Base-by-base conservation (phyloP, 2,329 filamentous ascomycete species). In the Calonectria pseudoturangicola region DNA sequence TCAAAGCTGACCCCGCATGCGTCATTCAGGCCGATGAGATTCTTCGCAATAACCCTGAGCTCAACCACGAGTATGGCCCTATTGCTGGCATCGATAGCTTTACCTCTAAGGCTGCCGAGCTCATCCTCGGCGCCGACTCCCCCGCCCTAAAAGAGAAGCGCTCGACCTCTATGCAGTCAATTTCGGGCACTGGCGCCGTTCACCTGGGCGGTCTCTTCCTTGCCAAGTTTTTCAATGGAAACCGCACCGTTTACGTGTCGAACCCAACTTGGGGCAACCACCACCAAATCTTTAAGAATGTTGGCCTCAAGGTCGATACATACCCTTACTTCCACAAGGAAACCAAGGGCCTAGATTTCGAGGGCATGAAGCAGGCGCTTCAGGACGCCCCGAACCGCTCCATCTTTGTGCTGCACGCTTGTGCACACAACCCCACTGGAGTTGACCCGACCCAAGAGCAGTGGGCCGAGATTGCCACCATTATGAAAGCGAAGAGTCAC, bases 261-360 rank as follows among this genome's bases (percentile, higher is more conserved):
- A 94, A 94, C 85, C 97, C 97, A 66, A 99, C 97, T 74, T 99
- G 97, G 97, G 95, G 94, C 79, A 99, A 99, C 88, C 97, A 99
- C 92, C 93, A 97, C 88, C 97, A 98, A 86, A 98, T 99, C 89
- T 98, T 99, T 88, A 91, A 89, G 85, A 98, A 98, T 83, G 95
- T 98, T 82, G 89, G 91, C 79, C 88, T 98, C 36, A 87, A 91
- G 41, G 91, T 95, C 80, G 93, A 93, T 78, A 91, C 91, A 77
- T 99, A 99, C 87, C 97, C 96, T 63, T 99, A 99, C 89, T 99
- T 98, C 88, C 93, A 92, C 84, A 92, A 95, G 83, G 84, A 94
- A 83, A 98, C 96, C 77, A 96, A 95, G 84, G 96, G 95, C 63
- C 92, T 99, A 66, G 95, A 98, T 86, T 96, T 98, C 81, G 92